Conservation (phyloP, 1,284 basidiomycete species). For the Amylostereum areolatum region DNA sequence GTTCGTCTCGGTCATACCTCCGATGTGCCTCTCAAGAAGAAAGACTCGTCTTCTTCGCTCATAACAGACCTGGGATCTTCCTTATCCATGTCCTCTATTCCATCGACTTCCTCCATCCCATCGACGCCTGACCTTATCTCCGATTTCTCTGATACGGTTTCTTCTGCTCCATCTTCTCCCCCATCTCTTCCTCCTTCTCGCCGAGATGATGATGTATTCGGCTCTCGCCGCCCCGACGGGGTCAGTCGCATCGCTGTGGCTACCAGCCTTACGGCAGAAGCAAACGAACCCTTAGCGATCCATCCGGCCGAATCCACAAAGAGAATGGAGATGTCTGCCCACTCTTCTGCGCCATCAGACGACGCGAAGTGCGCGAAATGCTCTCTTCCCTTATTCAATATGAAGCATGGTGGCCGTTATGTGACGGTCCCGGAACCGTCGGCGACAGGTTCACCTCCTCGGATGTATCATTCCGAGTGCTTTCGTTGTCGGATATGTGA, state of each 20-base stretch:
- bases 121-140: conserved; percentile 56
- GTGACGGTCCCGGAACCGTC: conserved; percentile 57
- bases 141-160: conserved; percentile 55
- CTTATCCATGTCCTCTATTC: conserved; percentile 9
- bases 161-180: conserved; percentile 53
- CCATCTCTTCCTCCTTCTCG: conserved; percentile 29
- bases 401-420: conserved; percentile 49
- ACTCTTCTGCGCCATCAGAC: conserved; percentile 15
- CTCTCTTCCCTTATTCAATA: conserved; percentile 47
- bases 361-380: conserved; percentile 49
- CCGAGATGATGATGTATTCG: conserved; percentile 7
- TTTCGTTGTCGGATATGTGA: conserved; percentile 67
- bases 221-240: background rate
- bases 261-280: background rate
- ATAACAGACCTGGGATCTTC: conserved; percentile 16
- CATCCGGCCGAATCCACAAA: conserved; percentile 15
- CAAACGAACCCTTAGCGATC: conserved; percentile 15
- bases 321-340: conserved; percentile 15
- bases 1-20: conserved; percentile 4
- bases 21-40: conserved; percentile 7
- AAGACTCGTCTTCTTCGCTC: conserved; percentile 16
- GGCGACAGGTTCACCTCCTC: conserved; percentile 34
- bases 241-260: background rate
- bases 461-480: conserved; percentile 65
- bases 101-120: conserved; percentile 23